Percentiles rank a stretch among this genome's conserved stretches.
These are phyloP conservation scores for Mycena latifolia DNA, from an alignment of 768 basidiomycete genomes.

Conservation along the genomic window DNA sequence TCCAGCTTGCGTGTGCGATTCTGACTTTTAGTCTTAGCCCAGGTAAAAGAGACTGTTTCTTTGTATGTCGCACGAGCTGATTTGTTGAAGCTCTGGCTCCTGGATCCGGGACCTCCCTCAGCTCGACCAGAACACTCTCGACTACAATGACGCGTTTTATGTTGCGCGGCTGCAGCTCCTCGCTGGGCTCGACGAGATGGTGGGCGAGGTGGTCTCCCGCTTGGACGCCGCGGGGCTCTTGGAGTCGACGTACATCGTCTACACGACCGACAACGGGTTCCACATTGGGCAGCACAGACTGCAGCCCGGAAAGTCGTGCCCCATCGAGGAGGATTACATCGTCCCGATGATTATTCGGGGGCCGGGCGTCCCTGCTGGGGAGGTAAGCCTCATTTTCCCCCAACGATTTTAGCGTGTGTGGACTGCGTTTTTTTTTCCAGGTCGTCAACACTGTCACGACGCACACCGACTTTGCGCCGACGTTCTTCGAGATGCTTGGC, in stretches of 20 bases:
- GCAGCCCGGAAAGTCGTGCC: constrained; percentile 11
- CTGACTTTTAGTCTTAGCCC: background rate
- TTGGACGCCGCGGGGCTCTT: constrained; percentile 3
- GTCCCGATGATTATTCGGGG: constrained; percentile 14
- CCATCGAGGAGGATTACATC: constrained; percentile 8
- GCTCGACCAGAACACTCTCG: background rate
- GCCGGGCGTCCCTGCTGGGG: constrained; percentile 1
- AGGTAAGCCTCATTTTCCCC: background rate
- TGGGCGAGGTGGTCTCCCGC: background rate
- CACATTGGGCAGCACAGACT: constrained; percentile 15
- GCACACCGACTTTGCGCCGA: constrained; percentile 11
- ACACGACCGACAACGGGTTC: constrained; percentile 12
- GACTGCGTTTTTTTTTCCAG: background rate
- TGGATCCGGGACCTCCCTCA: constrained; percentile 9
- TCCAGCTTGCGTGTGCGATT: no score
- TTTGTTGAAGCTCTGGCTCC: background rate
- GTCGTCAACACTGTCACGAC: constrained; percentile 4
- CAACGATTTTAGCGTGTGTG: background rate
- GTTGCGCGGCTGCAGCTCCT: constrained; percentile 5
- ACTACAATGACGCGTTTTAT: constrained; percentile 9
- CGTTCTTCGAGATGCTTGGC: constrained; percentile 5
- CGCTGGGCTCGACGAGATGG: constrained; percentile 6
- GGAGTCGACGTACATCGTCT: constrained; percentile 8
- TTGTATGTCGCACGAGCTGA: background rate
- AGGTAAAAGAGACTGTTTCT: background rate